A percentile compares a stretch with the other conserved stretches of the same genome.
phyloP scores from a whole-genome alignment of 441 rosid genomes.

The Gossypium lobatum region DNA sequence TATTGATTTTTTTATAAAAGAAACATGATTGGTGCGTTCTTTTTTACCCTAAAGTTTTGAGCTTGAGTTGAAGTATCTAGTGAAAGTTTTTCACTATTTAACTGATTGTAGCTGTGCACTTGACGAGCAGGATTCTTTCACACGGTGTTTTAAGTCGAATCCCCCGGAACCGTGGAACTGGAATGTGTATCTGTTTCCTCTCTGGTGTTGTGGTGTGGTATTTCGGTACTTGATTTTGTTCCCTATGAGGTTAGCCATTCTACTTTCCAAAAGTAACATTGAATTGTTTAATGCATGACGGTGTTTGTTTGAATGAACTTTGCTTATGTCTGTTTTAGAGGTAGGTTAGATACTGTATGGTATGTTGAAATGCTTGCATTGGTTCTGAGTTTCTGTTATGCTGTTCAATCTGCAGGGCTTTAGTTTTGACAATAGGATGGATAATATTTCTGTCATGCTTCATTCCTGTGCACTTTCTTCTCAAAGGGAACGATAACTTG shows the following conservation, averaged over 20 bases:
- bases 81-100: background rate
- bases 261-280: background rate
- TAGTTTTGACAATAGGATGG: conserved; percentile 88
- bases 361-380: background rate
- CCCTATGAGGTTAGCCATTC: conserved; percentile 62
- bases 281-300: background rate
- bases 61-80: background rate
- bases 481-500: conserved; percentile 75
- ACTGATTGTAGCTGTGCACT: background rate
- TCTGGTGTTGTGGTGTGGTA: conserved; percentile 85
- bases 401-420: conserved; percentile 44
- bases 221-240: conserved; percentile 76
- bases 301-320: background rate
- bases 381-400: background rate
- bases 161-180: conserved; percentile 96
- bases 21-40: background rate
- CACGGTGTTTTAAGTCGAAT: conserved; percentile 92
- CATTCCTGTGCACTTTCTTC: conserved; percentile 65
- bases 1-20: background rate
- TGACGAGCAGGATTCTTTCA: conserved; percentile 67
- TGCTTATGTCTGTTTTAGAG: background rate
- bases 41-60: conserved; percentile 1
- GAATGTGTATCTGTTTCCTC: conserved; percentile 83
- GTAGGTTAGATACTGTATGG: background rate
- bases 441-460: conserved; percentile 71